A percentile compares a stretch with the other conserved stretches of the same genome.
Conservation (phyloP, 257 asterid genomes). For the Ilex asprella region DNA sequence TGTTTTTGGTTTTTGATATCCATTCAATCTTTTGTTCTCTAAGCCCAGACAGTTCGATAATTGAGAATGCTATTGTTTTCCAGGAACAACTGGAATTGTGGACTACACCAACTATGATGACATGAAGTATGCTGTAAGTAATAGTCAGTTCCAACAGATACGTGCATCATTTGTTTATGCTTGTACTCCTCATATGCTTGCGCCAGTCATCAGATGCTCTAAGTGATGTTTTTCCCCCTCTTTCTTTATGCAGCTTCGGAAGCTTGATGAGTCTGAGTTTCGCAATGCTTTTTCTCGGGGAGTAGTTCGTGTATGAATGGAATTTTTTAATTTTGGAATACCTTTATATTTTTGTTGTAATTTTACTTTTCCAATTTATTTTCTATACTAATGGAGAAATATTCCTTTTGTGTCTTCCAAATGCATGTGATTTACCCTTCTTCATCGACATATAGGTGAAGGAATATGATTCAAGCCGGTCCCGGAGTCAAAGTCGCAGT, state of each 20-base stretch:
- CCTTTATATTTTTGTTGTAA: neutral
- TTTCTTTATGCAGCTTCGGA: slow-evolving; percentile 57
- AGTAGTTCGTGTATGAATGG: slow-evolving; percentile 59
- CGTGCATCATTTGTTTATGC: neutral
- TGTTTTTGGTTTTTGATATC: neutral
- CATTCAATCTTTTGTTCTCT: too few relatives aligned
- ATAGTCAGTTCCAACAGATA: slow-evolving; percentile 2
- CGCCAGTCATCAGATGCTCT: neutral
- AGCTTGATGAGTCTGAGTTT: slow-evolving; percentile 91
- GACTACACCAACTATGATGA: slow-evolving; percentile 84
- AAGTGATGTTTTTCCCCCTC: neutral
- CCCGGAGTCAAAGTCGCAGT: slow-evolving; percentile 56
- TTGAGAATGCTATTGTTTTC: slow-evolving; percentile 1
- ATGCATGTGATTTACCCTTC: slow-evolving; percentile 7
- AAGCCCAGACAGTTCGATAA: too few relatives aligned
- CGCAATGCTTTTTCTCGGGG: slow-evolving; percentile 82
- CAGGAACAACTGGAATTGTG: slow-evolving; percentile 89
- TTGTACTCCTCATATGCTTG: neutral
- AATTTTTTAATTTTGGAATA: neutral
- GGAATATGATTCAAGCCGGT: slow-evolving; percentile 71
- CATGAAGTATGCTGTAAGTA: slow-evolving; percentile 86
- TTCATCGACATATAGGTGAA: slow-evolving; percentile 47
- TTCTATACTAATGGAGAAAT: neutral
- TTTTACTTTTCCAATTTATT: neutral
- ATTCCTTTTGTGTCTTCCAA: neutral